phyloP scores from a whole-genome alignment of 192 early-diverging fungal species.

The Obelidium mucronatum region DNA sequence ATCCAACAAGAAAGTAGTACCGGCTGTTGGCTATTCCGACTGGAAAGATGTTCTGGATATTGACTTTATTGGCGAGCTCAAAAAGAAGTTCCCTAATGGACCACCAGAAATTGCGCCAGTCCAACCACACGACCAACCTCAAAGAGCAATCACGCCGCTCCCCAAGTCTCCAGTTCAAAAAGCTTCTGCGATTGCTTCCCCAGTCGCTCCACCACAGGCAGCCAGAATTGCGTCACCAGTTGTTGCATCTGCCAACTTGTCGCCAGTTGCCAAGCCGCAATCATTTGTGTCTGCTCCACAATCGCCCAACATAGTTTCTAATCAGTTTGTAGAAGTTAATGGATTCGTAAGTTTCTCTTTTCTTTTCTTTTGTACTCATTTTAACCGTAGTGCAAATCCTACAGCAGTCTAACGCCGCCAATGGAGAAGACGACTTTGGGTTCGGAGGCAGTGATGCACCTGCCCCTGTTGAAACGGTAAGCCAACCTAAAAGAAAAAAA shows the following conservation, averaged over 20 bases:
- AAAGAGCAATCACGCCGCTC: no score
- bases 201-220: neutral
- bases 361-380: neutral
- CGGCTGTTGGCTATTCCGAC: conserved; percentile 62
- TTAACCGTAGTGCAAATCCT: conserved; percentile 11
- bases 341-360: conserved; percentile 12
- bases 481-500: neutral
- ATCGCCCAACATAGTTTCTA: neutral
- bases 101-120: no score
- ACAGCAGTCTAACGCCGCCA: neutral
- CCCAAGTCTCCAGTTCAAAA: neutral
- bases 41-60: conserved; percentile 63
- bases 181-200: neutral
- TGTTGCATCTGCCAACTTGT: neutral
- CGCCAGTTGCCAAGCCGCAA: neutral
- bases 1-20: conserved; percentile 28
- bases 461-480: neutral
- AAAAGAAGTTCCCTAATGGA: conserved; percentile 49
- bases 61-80: conserved; percentile 63
- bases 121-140: no score
- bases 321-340: neutral
- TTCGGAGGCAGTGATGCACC: neutral
- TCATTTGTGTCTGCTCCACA: conserved; percentile 15
- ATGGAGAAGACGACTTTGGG: neutral
- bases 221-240: conserved; percentile 2